Evolutionary conservation across 2,329 filamentous ascomycete species (phyloP), one percentile per base, ranked within the genome.

Genomic region (Diaporthe eres): DNA sequence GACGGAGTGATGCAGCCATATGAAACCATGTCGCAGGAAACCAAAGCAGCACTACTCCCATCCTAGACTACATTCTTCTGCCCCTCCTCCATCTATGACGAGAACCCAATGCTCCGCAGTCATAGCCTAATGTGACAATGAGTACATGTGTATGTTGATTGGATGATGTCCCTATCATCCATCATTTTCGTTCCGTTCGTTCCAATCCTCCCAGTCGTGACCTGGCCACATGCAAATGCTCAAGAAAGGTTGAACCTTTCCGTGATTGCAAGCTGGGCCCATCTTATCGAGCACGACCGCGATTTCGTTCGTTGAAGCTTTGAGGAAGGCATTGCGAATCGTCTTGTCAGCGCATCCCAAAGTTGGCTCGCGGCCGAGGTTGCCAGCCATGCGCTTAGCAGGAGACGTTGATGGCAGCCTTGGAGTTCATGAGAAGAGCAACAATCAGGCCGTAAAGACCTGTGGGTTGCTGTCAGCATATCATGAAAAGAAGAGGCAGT

Each of bases 361-460:
- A 76, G 49, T 57, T 60, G 67, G 61, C 49, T 74, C 73, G 70
- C 76, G 70, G 47, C 58, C 74, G 70, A 53, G 55, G 49, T 57
- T 28, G 61, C 4, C 79, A 80, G 80, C 55, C 72, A 42, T 68
- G 63, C 74, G 65, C 78, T 87, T 91, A 92, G 86, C 94, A 95
- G 77, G 80, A 84, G 80, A 89, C 90, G 82, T 92, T 90, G 80
- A 92, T 87, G 77, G 87, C 87, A 53, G 94, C 94, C 90, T 97
- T 97, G 76, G 97, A 98, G 94, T 98, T 99, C 97, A 99, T 99
- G 84, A 99, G 93, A 84, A 99, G 94, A 79, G 97, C 97, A 80
- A 99, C 97, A 85, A 99, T 99, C 83, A 99, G 91, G 86, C 97
- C 97, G 89, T 99, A 99, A 76, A 99, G 95, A 97, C 96, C 95